These are phyloP conservation scores for Linderina pennispora DNA, from an alignment of 192 early-diverging fungal genomes.

Conservation along the genomic window DNA sequence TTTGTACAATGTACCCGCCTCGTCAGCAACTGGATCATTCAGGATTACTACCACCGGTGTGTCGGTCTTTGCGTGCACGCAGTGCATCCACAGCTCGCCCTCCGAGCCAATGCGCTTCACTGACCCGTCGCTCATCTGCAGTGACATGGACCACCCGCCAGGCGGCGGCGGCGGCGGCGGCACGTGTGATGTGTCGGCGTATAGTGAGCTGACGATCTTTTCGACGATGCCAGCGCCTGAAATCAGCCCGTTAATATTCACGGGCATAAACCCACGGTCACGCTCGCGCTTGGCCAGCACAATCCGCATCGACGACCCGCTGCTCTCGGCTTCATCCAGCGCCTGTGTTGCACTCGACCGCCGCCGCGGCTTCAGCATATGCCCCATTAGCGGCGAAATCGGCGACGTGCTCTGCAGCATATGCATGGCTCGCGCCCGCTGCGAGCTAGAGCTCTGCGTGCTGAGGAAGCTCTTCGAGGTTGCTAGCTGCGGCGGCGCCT, in stretches of 20 bases:
- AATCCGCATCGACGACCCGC: neutral
- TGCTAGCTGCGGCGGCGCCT: too few species aligned
- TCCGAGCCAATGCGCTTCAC: slow-evolving; percentile 4
- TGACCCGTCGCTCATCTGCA: neutral
- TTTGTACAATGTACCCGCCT: neutral
- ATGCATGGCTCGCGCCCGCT: neutral
- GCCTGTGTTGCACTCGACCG: neutral
- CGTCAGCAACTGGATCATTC: neutral
- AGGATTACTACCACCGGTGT: slow-evolving; percentile 11
- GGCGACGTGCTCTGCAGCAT: neutral
- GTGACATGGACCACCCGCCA: slow-evolving; percentile 3
- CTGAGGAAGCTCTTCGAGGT: too few species aligned
- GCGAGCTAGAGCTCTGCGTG: too few species aligned
- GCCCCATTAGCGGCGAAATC: slow-evolving; percentile 3
- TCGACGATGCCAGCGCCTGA: slow-evolving; percentile 15
- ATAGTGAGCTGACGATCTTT: slow-evolving; percentile 4
- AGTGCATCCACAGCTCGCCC: slow-evolving; percentile 17
- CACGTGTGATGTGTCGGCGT: neutral
- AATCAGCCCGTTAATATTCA: slow-evolving; percentile 9
- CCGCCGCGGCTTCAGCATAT: slow-evolving; percentile 1
- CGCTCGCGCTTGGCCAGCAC: slow-evolving; percentile 11
- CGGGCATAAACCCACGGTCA: slow-evolving; percentile 5
- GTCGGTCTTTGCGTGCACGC: slow-evolving; percentile 3
- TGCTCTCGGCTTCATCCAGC: slow-evolving; percentile 1
- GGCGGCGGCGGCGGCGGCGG: neutral